These are phyloP conservation scores for Zizania palustris DNA, from an alignment of 202 grass and related monocot genomes.

Conservation along the genomic window DNA sequence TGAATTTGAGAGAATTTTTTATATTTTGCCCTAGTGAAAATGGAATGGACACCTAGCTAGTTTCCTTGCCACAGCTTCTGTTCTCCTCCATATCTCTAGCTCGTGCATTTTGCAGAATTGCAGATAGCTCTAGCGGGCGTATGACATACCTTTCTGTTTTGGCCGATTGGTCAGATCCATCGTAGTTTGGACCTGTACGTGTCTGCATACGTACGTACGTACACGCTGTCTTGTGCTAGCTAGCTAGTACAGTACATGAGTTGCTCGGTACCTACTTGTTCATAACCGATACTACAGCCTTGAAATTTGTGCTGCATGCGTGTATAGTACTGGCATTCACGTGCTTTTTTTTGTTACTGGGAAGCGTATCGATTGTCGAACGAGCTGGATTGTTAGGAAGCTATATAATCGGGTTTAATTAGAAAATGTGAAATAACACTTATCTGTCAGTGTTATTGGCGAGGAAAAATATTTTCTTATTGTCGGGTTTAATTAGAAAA, in stretches of 20 bases:
- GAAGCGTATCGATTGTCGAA: not conserved
- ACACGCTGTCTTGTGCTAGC: slow-evolving; percentile 28
- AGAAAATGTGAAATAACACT: not conserved
- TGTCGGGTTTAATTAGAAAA: too few species aligned
- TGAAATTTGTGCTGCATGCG: slow-evolving; percentile 28
- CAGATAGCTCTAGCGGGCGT: not conserved
- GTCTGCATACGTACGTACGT: slow-evolving; percentile 31
- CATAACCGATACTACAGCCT: slow-evolving; percentile 19
- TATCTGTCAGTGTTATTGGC: not conserved
- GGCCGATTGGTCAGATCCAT: slow-evolving; percentile 49
- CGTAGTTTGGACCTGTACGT: slow-evolving; percentile 53
- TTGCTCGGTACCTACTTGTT: slow-evolving; percentile 21
- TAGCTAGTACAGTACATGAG: not conserved
- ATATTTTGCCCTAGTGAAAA: slow-evolving; percentile 16
- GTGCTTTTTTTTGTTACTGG: not conserved
- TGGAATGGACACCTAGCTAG: not conserved
- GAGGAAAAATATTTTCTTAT: not conserved
- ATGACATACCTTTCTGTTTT: slow-evolving; percentile 34
- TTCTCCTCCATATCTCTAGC: not conserved
- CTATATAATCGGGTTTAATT: not conserved
- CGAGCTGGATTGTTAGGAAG: not conserved
- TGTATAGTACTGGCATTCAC: not conserved
- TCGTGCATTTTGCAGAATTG: not conserved
- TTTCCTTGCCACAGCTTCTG: slow-evolving; percentile 24
- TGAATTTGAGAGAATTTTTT: slow-evolving; percentile 46